Base-by-base conservation (phyloP, 306 rosid species). In the Hippophae rhamnoides region DNA sequence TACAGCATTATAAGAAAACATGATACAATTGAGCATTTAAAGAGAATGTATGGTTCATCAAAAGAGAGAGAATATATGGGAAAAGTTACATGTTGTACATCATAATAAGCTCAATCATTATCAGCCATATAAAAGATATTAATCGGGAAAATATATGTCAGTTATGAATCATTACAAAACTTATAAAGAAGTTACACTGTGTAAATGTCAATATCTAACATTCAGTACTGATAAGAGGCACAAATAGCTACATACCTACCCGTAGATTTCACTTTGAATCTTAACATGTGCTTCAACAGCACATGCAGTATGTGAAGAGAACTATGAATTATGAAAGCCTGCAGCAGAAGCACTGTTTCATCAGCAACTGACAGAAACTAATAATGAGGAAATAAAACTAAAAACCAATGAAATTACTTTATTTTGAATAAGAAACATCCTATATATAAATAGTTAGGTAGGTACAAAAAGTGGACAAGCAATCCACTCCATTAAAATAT, bases 311-410 rank as follows among this genome's bases (percentile, higher is more conserved):
- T 72, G 60, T 63, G 63, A 23, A 90, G 79, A 78, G 95, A 78
- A 73, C 87, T 76, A 61, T 67, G 83, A 70, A 78, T 84, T 72
- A 87, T 68, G 66, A 65, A 74, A 65, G 74, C 86, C 98, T 90
- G 82, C 3, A 57, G 54, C 61, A 69, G 51, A 69, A 76, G 58
- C 12, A 60, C 52, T 31, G 38, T 49, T 41, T 58, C 61, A 71
- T 72, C 52, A 74, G 50, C 52, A 67, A 64, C 56, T 27, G 56
- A 57, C 49, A 42, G 12, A 11, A 43, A 52, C 59, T 9, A 67
- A 54, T 27, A 31, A 31, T 31, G 38, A 4, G 38, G 38, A 31
- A 31, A 2, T 31, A 31, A 31, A 31, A 31, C 5, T 4, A 31
- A 31, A 31, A 2, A 31, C 38, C 38, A 31, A 31, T 31, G 3